Evolutionary conservation across 2,329 filamentous ascomycete species (phyloP).

Genomic region (Colletotrichum sp.): DNA sequence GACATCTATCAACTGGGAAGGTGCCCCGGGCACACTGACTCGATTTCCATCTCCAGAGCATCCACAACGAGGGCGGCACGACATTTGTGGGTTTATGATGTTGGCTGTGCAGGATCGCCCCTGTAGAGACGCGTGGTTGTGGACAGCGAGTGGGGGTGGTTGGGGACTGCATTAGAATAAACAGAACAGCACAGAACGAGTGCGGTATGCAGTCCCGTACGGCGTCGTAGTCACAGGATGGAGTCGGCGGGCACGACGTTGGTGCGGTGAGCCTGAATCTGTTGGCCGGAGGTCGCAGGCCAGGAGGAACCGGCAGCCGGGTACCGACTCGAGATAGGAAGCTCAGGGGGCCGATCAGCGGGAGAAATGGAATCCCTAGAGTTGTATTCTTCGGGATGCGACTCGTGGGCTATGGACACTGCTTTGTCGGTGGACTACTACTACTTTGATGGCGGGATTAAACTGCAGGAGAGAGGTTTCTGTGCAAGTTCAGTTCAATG

Average conservation of each 20-base stretch:
- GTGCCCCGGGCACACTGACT: slow-evolving; percentile 9
- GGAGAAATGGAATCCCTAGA: not conserved
- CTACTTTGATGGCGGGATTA: not conserved
- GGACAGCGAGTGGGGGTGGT: not conserved
- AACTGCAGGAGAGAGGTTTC: not conserved
- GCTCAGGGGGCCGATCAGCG: slow-evolving; percentile 9
- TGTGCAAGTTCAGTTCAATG: not conserved
- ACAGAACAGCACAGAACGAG: not conserved
- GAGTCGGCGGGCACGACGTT: not conserved
- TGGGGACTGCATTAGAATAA: not conserved
- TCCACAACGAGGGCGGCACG: slow-evolving; percentile 4
- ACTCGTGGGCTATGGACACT: not conserved
- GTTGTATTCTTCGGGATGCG: not conserved
- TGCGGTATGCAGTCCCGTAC: not conserved
- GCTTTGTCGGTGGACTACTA: not conserved
- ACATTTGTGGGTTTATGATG: not conserved
- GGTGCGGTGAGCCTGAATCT: not conserved
- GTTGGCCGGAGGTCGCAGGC: slow-evolving; percentile 2
- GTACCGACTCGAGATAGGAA: slow-evolving; percentile 7
- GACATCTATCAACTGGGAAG: not conserved
- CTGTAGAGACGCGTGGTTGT: slow-evolving; percentile 5
- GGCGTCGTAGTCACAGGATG: slow-evolving; percentile 8
- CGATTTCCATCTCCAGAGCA: slow-evolving; percentile 13
- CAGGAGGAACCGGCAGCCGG: slow-evolving; percentile 11
- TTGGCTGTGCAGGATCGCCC: slow-evolving; percentile 1